Evolutionary conservation across 352 stramenopile species (phyloP).

Genomic region (Globisporangium cylindrosporum): DNA sequence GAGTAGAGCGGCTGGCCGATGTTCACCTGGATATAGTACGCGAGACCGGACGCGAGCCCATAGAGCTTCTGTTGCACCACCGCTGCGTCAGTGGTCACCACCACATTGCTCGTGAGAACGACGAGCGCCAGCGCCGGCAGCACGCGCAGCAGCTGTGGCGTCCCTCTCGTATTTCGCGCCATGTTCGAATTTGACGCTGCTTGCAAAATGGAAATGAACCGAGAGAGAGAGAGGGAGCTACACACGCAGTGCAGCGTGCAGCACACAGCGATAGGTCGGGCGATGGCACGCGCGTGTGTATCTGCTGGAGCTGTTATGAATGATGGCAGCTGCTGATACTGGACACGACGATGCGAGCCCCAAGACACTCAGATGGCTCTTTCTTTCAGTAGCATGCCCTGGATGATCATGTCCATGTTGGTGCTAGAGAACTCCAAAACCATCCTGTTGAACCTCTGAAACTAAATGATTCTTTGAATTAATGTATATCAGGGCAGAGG

Average conservation of each 20-base stretch:
- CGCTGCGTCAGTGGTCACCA: constrained; percentile 1
- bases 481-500: background rate
- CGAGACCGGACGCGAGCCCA: constrained; percentile 62
- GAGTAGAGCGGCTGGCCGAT: constrained; percentile 46
- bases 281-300: background rate
- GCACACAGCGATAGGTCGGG: background rate
- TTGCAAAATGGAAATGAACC: constrained; percentile 3
- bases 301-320: background rate
- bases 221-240: background rate
- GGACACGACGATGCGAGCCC: background rate
- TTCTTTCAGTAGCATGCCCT: background rate
- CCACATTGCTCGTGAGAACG: background rate
- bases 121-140: constrained; percentile 6
- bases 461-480: background rate
- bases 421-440: constrained; percentile 7
- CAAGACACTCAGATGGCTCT: background rate
- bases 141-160: background rate
- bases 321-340: background rate
- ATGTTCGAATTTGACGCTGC: background rate
- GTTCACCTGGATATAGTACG: constrained; percentile 54
- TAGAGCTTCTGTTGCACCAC: constrained; percentile 74
- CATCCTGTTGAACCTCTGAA: background rate
- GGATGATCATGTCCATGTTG: background rate
- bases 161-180: background rate
- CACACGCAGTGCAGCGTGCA: constrained; percentile 1